Percentiles rank a stretch among this genome's conserved stretches.
Evolutionary conservation across 2,329 filamentous ascomycete genomes (phyloP).

Genomic region (Passalora sequoiae): DNA sequence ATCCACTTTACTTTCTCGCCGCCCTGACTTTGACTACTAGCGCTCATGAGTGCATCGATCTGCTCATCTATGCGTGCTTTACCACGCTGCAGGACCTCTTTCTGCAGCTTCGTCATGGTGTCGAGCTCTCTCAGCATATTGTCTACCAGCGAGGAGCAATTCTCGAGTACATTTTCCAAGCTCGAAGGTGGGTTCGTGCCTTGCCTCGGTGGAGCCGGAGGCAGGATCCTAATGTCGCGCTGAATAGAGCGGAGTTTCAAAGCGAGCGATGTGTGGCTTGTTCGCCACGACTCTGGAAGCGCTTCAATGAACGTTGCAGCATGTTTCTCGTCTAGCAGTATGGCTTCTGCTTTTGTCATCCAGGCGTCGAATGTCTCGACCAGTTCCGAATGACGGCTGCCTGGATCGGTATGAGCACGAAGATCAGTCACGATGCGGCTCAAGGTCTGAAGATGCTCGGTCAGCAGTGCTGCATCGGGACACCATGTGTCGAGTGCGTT

Average conservation of each 20-base stretch:
- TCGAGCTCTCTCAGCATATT: constrained; percentile 60
- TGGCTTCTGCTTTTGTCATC: constrained; percentile 36
- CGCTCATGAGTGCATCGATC: constrained; percentile 19
- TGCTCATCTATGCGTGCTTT: constrained; percentile 51
- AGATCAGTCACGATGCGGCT: constrained; percentile 54
- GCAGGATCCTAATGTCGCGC: constrained; percentile 46
- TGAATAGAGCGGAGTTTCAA: constrained; percentile 54
- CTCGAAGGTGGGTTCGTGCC: constrained; percentile 32
- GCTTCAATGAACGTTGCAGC: constrained; percentile 51
- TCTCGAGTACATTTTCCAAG: constrained; percentile 46
- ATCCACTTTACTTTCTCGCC: constrained; percentile 23
- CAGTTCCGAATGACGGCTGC: constrained; percentile 53
- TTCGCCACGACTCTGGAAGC: constrained; percentile 55
- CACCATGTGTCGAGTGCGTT: constrained; percentile 52
- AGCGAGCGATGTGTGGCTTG: constrained; percentile 50
- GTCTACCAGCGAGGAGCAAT: constrained; percentile 47
- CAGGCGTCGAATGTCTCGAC: constrained; percentile 58
- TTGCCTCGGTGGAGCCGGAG: constrained; percentile 24
- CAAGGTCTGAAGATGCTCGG: constrained; percentile 55
- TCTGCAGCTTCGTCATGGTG: constrained; percentile 59
- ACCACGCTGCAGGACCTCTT: constrained; percentile 53
- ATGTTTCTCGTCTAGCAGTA: constrained; percentile 20
- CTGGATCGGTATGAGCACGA: constrained; percentile 54
- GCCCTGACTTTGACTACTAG: constrained; percentile 4
- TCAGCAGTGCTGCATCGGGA: constrained; percentile 39